Evolutionary conservation across 1,284 basidiomycete genomes (phyloP).

Genomic region (Anthracocystis walkeri): DNA sequence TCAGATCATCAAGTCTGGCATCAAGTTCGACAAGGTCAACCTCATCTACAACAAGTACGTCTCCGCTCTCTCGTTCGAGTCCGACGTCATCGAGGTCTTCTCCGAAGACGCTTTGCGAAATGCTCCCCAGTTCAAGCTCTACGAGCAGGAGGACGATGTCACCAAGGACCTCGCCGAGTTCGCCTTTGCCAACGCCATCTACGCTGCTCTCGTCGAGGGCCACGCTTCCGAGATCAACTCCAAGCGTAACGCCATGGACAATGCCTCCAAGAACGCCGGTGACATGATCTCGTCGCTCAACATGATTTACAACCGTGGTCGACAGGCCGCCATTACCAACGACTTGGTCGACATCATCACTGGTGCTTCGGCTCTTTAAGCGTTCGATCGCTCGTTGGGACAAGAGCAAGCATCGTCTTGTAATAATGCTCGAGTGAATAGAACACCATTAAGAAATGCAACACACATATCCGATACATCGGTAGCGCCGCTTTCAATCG

Average conservation of each 20-base stretch:
- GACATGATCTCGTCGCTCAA: constrained; percentile 69
- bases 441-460: constrained; percentile 13
- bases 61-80: constrained; percentile 92
- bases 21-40: constrained; percentile 86
- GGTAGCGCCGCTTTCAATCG: no score
- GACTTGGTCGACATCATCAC: constrained; percentile 95
- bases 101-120: constrained; percentile 72
- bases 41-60: constrained; percentile 96
- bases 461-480: constrained; percentile 1
- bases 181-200: constrained; percentile 95
- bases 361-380: constrained; percentile 74
- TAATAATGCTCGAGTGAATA: background rate
- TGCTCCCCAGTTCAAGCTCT: constrained; percentile 71
- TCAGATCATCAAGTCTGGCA: constrained; percentile 85
- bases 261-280: constrained; percentile 94
- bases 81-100: constrained; percentile 78
- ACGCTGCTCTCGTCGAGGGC: constrained; percentile 90
- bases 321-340: constrained; percentile 97
- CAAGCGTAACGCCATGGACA: constrained; percentile 97
- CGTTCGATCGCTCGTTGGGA: no score
- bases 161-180: constrained; percentile 96
- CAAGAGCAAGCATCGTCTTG: no score
- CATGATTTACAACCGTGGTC: constrained; percentile 87
- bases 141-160: constrained; percentile 75
- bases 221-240: constrained; percentile 92